These are phyloP conservation scores for Scheffersomyces segobiensis DNA, from an alignment of 1,139 yeast species.

Conservation along the genomic window DNA sequence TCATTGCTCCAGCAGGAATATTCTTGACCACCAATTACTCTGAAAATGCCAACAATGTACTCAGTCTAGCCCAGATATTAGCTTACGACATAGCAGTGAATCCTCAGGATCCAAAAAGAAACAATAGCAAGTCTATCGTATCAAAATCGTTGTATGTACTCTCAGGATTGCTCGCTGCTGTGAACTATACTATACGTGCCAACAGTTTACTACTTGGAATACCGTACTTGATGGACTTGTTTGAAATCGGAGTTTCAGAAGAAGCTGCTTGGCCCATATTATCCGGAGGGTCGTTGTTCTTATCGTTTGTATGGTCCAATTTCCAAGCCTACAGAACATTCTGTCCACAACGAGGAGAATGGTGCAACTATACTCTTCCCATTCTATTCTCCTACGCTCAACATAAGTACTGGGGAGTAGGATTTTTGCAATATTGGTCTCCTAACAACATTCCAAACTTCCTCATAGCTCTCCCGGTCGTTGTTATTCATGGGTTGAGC, in stretches of 20 bases:
- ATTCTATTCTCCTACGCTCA: conserved; percentile 78
- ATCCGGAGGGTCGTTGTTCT: conserved; percentile 57
- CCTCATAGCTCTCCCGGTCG: conserved; percentile 70
- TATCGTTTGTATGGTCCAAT: conserved; percentile 47
- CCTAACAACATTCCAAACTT: conserved; percentile 80
- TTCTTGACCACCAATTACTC: conserved; percentile 76
- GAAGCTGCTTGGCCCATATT: conserved; percentile 33
- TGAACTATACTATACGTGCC: conserved; percentile 67
- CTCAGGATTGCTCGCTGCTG: conserved; percentile 60
- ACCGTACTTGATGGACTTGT: conserved; percentile 60
- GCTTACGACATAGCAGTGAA: conserved; percentile 43
- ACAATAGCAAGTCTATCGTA: conserved; percentile 11
- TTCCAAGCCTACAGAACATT: conserved; percentile 54
- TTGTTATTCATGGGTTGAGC: conserved; percentile 36
- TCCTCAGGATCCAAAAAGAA: conserved; percentile 10
- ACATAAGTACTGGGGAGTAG: conserved; percentile 78
- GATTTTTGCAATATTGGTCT: conserved; percentile 83
- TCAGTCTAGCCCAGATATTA: conserved; percentile 60
- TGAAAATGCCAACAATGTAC: conserved; percentile 71
- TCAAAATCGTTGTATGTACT: conserved; percentile 32
- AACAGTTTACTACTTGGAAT: conserved; percentile 76
- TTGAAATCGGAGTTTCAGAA: conserved; percentile 20
- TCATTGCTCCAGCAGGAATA: conserved; percentile 77
- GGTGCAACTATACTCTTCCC: conserved; percentile 67
- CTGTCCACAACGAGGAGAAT: conserved; percentile 67